Percentiles rank a stretch among this genome's conserved stretches.
phyloP scores from a whole-genome alignment of 2,329 filamentous ascomycete species.

The Diaporthe sp. region DNA sequence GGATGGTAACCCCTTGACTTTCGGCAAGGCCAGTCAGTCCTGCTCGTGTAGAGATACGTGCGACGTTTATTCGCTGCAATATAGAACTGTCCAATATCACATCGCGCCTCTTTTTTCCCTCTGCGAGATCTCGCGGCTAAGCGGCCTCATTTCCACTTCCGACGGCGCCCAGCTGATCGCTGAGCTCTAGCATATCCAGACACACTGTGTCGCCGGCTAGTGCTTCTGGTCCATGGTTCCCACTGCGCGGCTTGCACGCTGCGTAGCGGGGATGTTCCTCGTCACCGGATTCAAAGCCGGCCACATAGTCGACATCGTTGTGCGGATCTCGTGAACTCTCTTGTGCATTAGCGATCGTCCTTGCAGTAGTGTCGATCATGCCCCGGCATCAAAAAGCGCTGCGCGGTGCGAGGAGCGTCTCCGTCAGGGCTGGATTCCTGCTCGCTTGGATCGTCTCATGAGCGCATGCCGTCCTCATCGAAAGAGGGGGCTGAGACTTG shows the following conservation, averaged over 20 bases:
- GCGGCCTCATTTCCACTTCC: background rate
- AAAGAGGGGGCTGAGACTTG: background rate
- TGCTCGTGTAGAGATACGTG: background rate
- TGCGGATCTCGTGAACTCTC: slow-evolving; percentile 19
- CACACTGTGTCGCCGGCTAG: background rate
- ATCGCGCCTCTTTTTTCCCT: background rate
- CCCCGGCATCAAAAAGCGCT: background rate
- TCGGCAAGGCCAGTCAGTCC: background rate
- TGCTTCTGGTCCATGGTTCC: background rate
- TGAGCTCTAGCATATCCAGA: background rate
- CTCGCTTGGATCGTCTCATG: background rate
- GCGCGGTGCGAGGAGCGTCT: background rate
- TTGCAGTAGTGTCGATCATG: slow-evolving; percentile 17
- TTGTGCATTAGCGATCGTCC: slow-evolving; percentile 13
- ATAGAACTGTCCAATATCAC: background rate
- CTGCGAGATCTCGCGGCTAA: background rate
- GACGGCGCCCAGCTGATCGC: background rate
- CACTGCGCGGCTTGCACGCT: background rate
- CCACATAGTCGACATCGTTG: slow-evolving; percentile 5
- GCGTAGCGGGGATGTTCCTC: slow-evolving; percentile 1
- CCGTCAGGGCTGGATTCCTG: background rate
- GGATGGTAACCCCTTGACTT: background rate
- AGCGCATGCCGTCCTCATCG: background rate
- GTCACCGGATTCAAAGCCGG: slow-evolving; percentile 9
- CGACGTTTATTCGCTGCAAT: background rate